Conservation (phyloP, 257 asterid genomes). For the Linaria vulgaris region DNA sequence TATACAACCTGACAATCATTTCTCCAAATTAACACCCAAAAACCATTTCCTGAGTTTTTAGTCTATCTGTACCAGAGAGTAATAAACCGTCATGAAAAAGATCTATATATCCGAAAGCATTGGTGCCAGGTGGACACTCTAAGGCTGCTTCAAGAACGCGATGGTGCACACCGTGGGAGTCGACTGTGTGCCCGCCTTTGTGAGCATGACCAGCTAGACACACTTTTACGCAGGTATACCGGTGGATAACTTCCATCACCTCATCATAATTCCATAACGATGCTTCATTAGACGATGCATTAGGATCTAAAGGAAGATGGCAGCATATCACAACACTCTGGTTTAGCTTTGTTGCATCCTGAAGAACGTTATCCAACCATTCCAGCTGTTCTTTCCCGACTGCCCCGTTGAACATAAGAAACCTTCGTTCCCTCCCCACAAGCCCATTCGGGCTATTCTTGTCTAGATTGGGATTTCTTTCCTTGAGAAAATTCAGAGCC, state of each 20-base stretch:
- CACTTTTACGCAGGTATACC: slow-evolving; percentile 73
- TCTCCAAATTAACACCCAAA: slow-evolving; percentile 32
- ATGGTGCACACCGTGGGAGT: slow-evolving; percentile 79
- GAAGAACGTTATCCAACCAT: slow-evolving; percentile 73
- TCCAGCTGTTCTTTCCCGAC: slow-evolving; percentile 78
- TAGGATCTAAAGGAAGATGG: slow-evolving; percentile 75
- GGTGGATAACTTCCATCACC: slow-evolving; percentile 83
- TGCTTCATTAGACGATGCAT: slow-evolving; percentile 54
- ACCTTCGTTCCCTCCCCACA: slow-evolving; percentile 67
- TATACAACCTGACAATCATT: slow-evolving; percentile 10
- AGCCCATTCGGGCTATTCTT: slow-evolving; percentile 94
- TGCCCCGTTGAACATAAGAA: slow-evolving; percentile 88
- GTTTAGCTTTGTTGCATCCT: slow-evolving; percentile 52
- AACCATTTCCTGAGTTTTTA: slow-evolving; percentile 68
- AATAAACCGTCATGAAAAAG: slow-evolving; percentile 63
- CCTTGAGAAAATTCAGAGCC: slow-evolving; percentile 57
- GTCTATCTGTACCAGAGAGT: slow-evolving; percentile 63
- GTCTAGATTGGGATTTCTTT: slow-evolving; percentile 75
- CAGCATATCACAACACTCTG: slow-evolving; percentile 80
- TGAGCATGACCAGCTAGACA: slow-evolving; percentile 89
- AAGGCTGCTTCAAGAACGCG: slow-evolving; percentile 87
- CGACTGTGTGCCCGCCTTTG: slow-evolving; percentile 66
- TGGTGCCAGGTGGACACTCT: slow-evolving; percentile 84
- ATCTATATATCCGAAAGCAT: slow-evolving; percentile 70
- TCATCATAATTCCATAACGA: slow-evolving; percentile 83